A percentile compares a stretch with the other conserved stretches of the same genome.
Conservation (phyloP, 2,329 filamentous ascomycete species). For the Penicillium sp. region DNA sequence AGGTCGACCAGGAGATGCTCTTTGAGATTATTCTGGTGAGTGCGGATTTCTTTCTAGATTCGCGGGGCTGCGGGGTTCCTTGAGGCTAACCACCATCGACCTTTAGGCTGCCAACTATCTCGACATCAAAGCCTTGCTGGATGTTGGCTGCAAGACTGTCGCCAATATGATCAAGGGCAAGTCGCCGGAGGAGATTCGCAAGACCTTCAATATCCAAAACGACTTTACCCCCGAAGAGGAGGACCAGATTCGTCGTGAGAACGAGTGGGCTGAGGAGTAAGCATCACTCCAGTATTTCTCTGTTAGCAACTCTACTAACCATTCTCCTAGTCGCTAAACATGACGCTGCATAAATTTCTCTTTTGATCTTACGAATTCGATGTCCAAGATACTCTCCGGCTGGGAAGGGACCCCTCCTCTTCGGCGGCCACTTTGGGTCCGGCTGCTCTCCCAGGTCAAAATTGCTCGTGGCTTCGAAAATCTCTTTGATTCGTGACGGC, state of each 20-base stretch:
- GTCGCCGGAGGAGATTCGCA: conserved; percentile 96
- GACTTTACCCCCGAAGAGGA: conserved; percentile 99
- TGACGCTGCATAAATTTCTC: not conserved
- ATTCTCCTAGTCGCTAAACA: not conserved
- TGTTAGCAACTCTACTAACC: not conserved
- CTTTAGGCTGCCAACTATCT: conserved; percentile 92
- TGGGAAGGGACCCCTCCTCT: not conserved
- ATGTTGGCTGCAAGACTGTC: conserved; percentile 98
- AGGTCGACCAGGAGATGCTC: conserved; percentile 99
- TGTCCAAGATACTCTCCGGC: not conserved
- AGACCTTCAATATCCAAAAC: conserved; percentile 99
- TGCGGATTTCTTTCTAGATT: conserved; percentile 22
- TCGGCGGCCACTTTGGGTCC: not conserved
- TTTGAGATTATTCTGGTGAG: conserved; percentile 96
- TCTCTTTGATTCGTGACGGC: not conserved
- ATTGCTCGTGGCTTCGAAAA: not conserved
- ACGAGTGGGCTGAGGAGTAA: conserved; percentile 83
- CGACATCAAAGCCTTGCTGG: conserved; percentile 95
- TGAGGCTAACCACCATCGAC: not conserved
- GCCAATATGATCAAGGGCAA: conserved; percentile 99
- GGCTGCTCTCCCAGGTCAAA: not conserved
- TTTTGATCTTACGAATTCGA: not conserved
- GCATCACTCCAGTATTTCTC: conserved; percentile 10
- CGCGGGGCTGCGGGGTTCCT: not conserved
- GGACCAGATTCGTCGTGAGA: conserved; percentile 90